Evolutionary conservation across 2,329 filamentous ascomycete genomes (phyloP).

Genomic region (Cordyceps tenuipes): DNA sequence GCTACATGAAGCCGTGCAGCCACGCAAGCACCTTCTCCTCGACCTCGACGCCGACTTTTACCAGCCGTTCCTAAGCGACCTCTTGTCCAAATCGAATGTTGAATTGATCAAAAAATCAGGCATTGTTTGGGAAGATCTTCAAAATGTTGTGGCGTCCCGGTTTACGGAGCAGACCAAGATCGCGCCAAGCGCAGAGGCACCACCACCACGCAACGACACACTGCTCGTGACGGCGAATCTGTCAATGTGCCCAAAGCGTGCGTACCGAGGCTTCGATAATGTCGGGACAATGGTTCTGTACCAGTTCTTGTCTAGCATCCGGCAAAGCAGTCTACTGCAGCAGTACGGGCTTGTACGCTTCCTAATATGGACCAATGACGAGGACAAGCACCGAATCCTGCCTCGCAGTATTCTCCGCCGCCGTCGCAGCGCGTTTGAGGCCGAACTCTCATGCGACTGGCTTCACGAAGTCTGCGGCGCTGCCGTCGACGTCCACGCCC

Average conservation of each 20-base stretch:
- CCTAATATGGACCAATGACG: slow-evolving; percentile 61
- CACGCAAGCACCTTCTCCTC: slow-evolving; percentile 74
- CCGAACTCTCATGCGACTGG: slow-evolving; percentile 52
- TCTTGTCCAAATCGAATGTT: slow-evolving; percentile 42
- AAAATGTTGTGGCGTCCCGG: slow-evolving; percentile 38
- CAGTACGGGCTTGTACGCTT: slow-evolving; percentile 71
- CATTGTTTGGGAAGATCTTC: slow-evolving; percentile 52
- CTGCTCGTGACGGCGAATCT: slow-evolving; percentile 68
- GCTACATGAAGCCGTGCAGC: slow-evolving; percentile 65
- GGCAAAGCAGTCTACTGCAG: slow-evolving; percentile 55
- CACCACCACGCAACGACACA: slow-evolving; percentile 55
- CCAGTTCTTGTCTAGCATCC: slow-evolving; percentile 53
- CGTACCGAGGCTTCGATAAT: slow-evolving; percentile 45
- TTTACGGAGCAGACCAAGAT: slow-evolving; percentile 45
- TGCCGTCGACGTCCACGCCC: slow-evolving; percentile 24
- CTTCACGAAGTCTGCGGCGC: slow-evolving; percentile 48
- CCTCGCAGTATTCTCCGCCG: slow-evolving; percentile 50
- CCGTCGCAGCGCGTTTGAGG: slow-evolving; percentile 48
- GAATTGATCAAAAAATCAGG: slow-evolving; percentile 48
- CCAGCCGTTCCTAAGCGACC: slow-evolving; percentile 48
- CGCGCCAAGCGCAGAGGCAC: slow-evolving; percentile 26
- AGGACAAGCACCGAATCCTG: slow-evolving; percentile 50
- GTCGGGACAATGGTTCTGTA: slow-evolving; percentile 49
- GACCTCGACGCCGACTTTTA: slow-evolving; percentile 60
- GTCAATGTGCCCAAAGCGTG: slow-evolving; percentile 41